These are phyloP conservation scores for Gyrodon tennesseensis DNA, from an alignment of 1,284 basidiomycete genomes.

Conservation along the genomic window DNA sequence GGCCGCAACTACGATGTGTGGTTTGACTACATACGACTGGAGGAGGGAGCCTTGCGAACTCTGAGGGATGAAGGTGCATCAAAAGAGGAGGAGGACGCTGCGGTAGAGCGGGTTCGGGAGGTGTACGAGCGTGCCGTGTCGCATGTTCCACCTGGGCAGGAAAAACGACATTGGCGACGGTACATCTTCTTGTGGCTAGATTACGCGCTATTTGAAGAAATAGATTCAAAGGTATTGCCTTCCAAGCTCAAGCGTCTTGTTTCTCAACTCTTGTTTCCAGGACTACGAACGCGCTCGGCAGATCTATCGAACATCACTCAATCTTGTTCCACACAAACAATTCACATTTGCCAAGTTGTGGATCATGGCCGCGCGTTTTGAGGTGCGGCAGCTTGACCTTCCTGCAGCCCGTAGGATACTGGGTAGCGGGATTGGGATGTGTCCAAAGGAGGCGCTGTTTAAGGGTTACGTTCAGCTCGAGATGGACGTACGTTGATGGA, in stretches of 20 bases:
- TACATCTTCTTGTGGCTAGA: slow-evolving; percentile 98
- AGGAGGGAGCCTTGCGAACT: slow-evolving; percentile 83
- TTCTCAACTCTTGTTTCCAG: slow-evolving; percentile 43
- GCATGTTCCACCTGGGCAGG: slow-evolving; percentile 86
- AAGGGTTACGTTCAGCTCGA: slow-evolving; percentile 95
- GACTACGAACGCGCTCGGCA: slow-evolving; percentile 85
- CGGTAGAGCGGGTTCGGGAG: slow-evolving; percentile 73
- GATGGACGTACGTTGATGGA: slow-evolving; percentile 62
- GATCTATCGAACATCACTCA: slow-evolving; percentile 89
- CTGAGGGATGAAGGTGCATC: slow-evolving; percentile 74
- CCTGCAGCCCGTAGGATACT: slow-evolving; percentile 86
- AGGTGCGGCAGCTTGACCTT: slow-evolving; percentile 84
- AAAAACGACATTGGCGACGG: slow-evolving; percentile 91
- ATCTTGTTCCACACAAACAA: slow-evolving; percentile 89
- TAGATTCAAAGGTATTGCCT: slow-evolving; percentile 76
- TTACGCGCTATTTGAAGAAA: slow-evolving; percentile 97
- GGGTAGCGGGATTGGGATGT: slow-evolving; percentile 92
- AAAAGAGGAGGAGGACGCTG: slow-evolving; percentile 62
- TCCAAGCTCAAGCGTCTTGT: slow-evolving; percentile 7
- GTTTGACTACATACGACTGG: slow-evolving; percentile 95
- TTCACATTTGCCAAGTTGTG: slow-evolving; percentile 98
- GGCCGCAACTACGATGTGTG: slow-evolving; percentile 95
- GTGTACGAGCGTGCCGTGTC: slow-evolving; percentile 97
- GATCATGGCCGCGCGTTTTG: slow-evolving; percentile 90
- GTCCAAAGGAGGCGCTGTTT: slow-evolving; percentile 92